Percentiles rank a stretch among this genome's conserved stretches.
phyloP scores from a whole-genome alignment of 345 rosid species.

The Pugionium dolabratum region DNA sequence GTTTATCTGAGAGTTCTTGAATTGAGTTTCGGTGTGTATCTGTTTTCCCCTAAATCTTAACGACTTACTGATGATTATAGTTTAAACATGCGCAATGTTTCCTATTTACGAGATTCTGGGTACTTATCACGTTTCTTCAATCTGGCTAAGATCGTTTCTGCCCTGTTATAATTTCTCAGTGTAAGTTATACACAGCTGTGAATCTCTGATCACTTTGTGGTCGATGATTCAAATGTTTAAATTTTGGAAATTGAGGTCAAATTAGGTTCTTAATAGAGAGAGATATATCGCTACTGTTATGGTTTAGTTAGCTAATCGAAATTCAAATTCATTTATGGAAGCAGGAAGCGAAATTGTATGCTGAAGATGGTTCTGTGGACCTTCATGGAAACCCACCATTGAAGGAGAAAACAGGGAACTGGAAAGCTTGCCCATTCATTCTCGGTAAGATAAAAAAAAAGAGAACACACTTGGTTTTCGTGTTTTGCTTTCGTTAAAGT shows the following conservation, averaged over 20 bases:
- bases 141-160: neutral
- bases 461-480: neutral
- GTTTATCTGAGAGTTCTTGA: neutral
- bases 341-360: conserved; percentile 51
- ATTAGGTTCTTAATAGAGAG: too few species aligned
- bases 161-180: neutral
- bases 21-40: conserved; percentile 1
- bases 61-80: neutral
- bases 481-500: too few species aligned
- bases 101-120: neutral
- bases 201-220: conserved; percentile 1
- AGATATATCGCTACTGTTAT: too few species aligned
- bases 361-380: conserved; percentile 96
- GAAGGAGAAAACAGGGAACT: conserved; percentile 80
- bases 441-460: conserved; percentile 47
- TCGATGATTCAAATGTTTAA: conserved; percentile 13
- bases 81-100: neutral
- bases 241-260: neutral
- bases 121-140: neutral
- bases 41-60: neutral
- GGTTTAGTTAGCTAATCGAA: neutral
- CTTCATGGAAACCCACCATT: conserved; percentile 67
- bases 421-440: conserved; percentile 98
- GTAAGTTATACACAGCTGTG: neutral
- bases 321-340: neutral